Conservation (phyloP, 2,329 filamentous ascomycete species). For the Leptographium radiaticola region DNA sequence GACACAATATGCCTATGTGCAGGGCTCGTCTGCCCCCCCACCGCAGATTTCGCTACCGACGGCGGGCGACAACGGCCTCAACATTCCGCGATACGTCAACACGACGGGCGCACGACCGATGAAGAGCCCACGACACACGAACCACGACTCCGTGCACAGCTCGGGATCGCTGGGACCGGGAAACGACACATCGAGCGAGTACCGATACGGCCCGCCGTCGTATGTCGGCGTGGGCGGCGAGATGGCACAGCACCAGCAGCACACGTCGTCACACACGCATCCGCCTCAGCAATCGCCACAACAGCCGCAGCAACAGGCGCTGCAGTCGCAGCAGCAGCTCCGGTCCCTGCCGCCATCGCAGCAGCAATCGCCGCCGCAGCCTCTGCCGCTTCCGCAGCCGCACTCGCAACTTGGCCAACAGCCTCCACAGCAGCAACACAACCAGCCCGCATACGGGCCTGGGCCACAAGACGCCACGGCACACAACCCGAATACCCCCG, state of each 20-base stretch:
- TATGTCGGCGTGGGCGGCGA: conserved; percentile 24
- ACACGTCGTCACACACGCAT: neutral
- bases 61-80: conserved; percentile 28
- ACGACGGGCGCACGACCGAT: conserved; percentile 37
- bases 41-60: conserved; percentile 34
- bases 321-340: neutral
- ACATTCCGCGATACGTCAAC: conserved; percentile 44
- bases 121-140: conserved; percentile 42
- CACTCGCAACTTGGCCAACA: conserved; percentile 4
- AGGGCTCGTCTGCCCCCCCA: conserved; percentile 35
- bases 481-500: conserved; percentile 7
- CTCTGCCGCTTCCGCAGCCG: conserved; percentile 7
- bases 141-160: conserved; percentile 40
- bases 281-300: neutral
- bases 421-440: conserved; percentile 6
- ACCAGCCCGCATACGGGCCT: conserved; percentile 3
- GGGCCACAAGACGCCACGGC: conserved; percentile 4
- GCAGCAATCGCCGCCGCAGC: conserved; percentile 7
- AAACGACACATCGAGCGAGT: conserved; percentile 38
- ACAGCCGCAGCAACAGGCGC: conserved; percentile 7
- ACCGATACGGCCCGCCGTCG: conserved; percentile 39
- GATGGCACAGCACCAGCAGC: conserved; percentile 20
- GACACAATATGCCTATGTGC: conserved; percentile 42
- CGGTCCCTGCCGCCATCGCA: conserved; percentile 2
- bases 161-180: conserved; percentile 30